Base-by-base conservation (phyloP, 2,329 filamentous ascomycete genomes). In the Aspergillus hiratsukae region DNA sequence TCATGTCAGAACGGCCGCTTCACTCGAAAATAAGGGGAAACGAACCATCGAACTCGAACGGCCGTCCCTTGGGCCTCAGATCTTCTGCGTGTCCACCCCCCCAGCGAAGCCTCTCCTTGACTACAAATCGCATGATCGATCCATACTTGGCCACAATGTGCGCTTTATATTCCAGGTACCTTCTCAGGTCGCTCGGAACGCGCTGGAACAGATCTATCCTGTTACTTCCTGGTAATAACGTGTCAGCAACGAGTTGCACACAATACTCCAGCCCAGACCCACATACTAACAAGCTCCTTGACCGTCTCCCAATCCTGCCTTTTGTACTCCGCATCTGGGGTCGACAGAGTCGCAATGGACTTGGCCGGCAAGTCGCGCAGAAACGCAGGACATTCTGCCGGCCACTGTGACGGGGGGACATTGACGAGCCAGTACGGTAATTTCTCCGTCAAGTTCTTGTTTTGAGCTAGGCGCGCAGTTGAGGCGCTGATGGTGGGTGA, bases 391-490 rank as follows among this genome's bases (percentile, higher is more conserved):
- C 91, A 96, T 53, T 85, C 78, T 2, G 73, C 64, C 0, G 86
- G 84, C 70, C 87, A 84, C 60, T 87, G 75, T 27, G 78, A 70
- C 37, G 77, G 74, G 0, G 89, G 85, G 17, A 95, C 76, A 72
- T 96, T 96, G 73, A 88, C 81, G 60, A 93, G 87, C 91, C 91
- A 96, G 77, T 88, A 96, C 0, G 88, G 87, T 25, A 81, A 61
- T 4, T 59, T 57, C 41, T 64, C 61, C 23, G 57, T 31, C 10
- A 62, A 23, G 31, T 25, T 54, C 25, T 53, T 49, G 3, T 64
- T 35, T 3, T 60, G 51, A 21, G 29, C 29, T 8, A 64, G 51
- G 27, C 59, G 53, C 4, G 48, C 53, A 7, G 55, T 57, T 9
- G 64, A 56, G 10, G 51, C 49, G 28, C 52, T 51, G 29, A 56